Base-by-base conservation (phyloP, 1,284 basidiomycete genomes). In the Ceratobasidium sp. region DNA sequence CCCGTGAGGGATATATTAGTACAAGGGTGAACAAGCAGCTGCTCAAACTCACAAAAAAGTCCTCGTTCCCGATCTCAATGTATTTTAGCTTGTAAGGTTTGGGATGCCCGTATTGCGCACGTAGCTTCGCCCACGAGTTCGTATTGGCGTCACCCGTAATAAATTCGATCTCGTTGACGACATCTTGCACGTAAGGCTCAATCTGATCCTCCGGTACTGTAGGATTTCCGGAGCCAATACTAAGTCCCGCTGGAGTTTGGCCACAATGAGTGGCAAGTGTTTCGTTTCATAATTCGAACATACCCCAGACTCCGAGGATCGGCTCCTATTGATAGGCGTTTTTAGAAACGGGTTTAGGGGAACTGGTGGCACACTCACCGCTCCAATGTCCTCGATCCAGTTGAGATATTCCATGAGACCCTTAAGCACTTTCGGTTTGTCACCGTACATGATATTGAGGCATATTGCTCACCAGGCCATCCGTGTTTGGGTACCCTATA, bases 391-490 rank as follows among this genome's bases (percentile, higher is more conserved):
- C 78, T 90, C 88, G 76, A 88, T 87, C 83, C 89, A 88, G 53
- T 86, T 81, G 65, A 91, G 83, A 78, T 90, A 91, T 77, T 92
- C 91, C 22, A 89, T 81, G 0, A 92, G 82, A n/a, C 84, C 63
- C 87, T 79, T 74, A 16, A 76, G 77, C 29, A 79, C n/a, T 39
- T 14, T 49, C 43, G 41, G 24, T 7, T 29, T 89, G 5, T 90
- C 77, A 27, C n/a, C 63, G 62, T 56, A 66, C 69, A 76, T 76
- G 63, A 74, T 77, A 22, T 68, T 65, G 14, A 66, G 39, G 24
- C 62, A 9, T 22, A 31, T 34, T 41, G 74, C 78, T 64, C 69
- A 82, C 83, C 51, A 85, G 81, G 3, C 83, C 83, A 68, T 90
- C 89, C 1, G 89, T 90, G 77, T 91, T 90, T 64, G 86, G 79